Evolutionary conservation across 2,329 filamentous ascomycete genomes (phyloP).

Genomic region (Penicillium psychrosexuale): DNA sequence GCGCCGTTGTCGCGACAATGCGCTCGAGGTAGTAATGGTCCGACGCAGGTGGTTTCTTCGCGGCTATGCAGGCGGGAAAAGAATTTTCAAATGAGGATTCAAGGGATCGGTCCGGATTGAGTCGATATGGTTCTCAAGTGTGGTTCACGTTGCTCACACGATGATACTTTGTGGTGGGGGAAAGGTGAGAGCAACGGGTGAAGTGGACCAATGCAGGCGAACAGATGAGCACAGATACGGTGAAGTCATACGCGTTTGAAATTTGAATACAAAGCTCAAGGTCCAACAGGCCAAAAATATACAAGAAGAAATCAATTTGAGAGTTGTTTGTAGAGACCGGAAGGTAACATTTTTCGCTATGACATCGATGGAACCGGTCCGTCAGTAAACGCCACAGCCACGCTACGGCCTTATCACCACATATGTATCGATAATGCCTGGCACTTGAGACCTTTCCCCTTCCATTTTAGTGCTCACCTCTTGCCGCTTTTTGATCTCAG

Average conservation of each 20-base stretch:
- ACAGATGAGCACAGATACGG: constrained; percentile 8
- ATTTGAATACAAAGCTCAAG: constrained; percentile 1
- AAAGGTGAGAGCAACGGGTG: constrained; percentile 9
- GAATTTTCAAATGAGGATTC: neutral
- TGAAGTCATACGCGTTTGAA: constrained; percentile 7
- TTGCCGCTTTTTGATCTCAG: too few relatives aligned
- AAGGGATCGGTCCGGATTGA: neutral
- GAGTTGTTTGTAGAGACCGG: neutral
- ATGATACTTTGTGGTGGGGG: constrained; percentile 20
- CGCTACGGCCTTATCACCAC: constrained; percentile 10
- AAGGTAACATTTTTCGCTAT: constrained; percentile 18
- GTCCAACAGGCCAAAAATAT: neutral
- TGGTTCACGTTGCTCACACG: constrained; percentile 7
- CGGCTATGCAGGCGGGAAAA: neutral
- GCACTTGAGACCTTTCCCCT: too few relatives aligned
- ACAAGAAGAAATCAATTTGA: neutral
- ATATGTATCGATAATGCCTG: too few relatives aligned
- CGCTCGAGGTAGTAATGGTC: constrained; percentile 7
- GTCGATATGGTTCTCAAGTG: neutral
- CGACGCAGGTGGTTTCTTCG: neutral
- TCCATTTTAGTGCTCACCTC: too few relatives aligned
- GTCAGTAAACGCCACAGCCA: constrained; percentile 22
- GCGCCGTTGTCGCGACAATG: constrained; percentile 13
- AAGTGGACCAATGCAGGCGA: constrained; percentile 22
- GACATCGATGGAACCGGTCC: constrained; percentile 23